Base-by-base conservation (phyloP, 768 basidiomycete genomes). In the Boletus pseudopeckii region DNA sequence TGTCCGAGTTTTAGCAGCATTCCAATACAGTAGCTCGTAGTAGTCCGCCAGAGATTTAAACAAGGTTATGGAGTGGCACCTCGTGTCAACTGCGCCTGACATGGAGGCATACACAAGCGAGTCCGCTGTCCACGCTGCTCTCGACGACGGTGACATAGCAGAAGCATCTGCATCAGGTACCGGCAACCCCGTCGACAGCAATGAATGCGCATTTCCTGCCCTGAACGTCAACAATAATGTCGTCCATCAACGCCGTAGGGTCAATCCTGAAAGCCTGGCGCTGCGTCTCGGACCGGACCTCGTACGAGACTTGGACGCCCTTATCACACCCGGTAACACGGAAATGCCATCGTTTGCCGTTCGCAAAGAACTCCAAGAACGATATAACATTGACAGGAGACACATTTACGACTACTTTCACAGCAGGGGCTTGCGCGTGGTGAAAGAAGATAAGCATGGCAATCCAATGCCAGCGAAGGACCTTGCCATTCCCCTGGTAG, bases 401-500 rank as follows among this genome's bases (percentile, higher is more conserved):
- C 86, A 87, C 60, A 82, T 89, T 57, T 89, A 89, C 64, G 87
- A 89, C 69, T 88, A 88, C 67, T 88, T 86, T 70, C 87, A 88
- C 68, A 78, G 76, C 62, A 73, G 76, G 61, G 80, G 83, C 37
- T 62, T 85, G 55, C 81, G 83, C 28, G 83, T 84, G 26, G 79
- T 82, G 22, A 85, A 83, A 60, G 82, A 85, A 63, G 83, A 84
- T 59, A 82, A 80, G 58, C 78, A 82, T 52, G 77, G 76, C 4
- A 82, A 84, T 64, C 66, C 79, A 45, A 72, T 75, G 47, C 14
- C 53, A 5, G 50, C 45, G 6, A 70, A 55, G 40, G 68, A 72
- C 7, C 17, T 47, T 53, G 49, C 52, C 50, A 51, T 48, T 14
- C 40, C 52, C 10, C 36, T 71, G 65, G 67, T 67, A 69, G 58